These are phyloP conservation scores for Colletotrichum abscissum DNA, from an alignment of 2,329 filamentous ascomycete genomes.

Conservation along the genomic window DNA sequence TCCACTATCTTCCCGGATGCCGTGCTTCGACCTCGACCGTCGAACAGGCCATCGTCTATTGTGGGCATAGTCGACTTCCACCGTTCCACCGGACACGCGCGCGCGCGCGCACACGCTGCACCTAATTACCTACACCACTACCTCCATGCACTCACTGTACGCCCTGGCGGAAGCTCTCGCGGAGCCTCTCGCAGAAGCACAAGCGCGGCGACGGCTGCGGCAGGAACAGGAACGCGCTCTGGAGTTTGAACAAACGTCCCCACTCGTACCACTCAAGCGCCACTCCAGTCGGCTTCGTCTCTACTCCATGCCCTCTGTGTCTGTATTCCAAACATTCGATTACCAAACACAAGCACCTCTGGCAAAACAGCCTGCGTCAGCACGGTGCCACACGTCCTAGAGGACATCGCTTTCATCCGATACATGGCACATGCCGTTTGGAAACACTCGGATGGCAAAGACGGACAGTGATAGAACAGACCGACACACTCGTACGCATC, in stretches of 20 bases:
- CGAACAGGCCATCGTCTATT: not conserved
- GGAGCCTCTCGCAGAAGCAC: not conserved
- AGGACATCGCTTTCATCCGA: conserved; percentile 18
- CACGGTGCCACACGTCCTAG: not conserved
- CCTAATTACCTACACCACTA: not conserved
- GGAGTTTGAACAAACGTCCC: conserved; percentile 1
- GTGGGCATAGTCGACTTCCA: not conserved
- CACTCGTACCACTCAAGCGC: not conserved
- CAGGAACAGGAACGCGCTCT: not conserved
- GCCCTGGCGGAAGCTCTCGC: not conserved
- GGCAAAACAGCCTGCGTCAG: conserved; percentile 14
- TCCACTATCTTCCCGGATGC: not conserved
- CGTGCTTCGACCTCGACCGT: not conserved
- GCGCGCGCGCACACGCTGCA: not conserved
- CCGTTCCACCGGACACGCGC: not conserved
- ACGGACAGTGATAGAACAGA: conserved; percentile 16
- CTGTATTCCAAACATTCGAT: not conserved
- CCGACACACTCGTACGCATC: not conserved
- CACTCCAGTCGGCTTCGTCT: not conserved
- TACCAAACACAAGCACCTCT: not conserved
- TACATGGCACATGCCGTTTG: not conserved
- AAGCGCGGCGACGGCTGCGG: not conserved
- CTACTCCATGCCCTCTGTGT: not conserved
- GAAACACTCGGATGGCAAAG: conserved; percentile 1
- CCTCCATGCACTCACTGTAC: conserved; percentile 5